phyloP scores from a whole-genome alignment of 2,329 filamentous ascomycete genomes.

The Magnaporthiopsis rhizophila region DNA sequence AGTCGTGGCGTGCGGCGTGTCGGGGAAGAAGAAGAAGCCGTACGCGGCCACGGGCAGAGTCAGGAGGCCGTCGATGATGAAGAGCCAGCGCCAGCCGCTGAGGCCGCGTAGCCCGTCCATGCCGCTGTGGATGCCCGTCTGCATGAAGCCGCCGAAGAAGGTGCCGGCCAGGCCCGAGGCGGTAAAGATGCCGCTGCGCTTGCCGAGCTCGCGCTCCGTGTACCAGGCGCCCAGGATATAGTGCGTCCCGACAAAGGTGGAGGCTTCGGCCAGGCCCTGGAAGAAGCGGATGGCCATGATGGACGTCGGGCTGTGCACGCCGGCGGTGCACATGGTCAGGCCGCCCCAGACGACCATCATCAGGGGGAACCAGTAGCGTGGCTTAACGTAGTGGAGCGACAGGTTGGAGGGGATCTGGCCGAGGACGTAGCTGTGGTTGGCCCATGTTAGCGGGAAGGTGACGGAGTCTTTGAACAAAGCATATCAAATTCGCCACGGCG shows the following conservation, averaged over 20 bases:
- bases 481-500: not conserved
- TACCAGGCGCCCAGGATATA: constrained; percentile 57
- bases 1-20: constrained; percentile 40
- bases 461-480: not conserved
- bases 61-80: constrained; percentile 45
- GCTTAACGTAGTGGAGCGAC: constrained; percentile 54
- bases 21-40: constrained; percentile 45
- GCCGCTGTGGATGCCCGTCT: constrained; percentile 41
- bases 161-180: constrained; percentile 51
- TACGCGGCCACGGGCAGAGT: constrained; percentile 49
- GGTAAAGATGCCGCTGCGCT: constrained; percentile 53
- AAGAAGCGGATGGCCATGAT: constrained; percentile 55
- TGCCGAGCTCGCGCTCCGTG: constrained; percentile 51
- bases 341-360: constrained; percentile 59
- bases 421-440: constrained; percentile 29
- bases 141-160: constrained; percentile 56
- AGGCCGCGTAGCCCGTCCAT: constrained; percentile 39
- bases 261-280: constrained; percentile 46
- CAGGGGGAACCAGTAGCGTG: constrained; percentile 54
- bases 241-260: constrained; percentile 49
- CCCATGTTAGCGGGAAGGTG: not conserved
- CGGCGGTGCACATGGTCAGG: constrained; percentile 54
- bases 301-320: constrained; percentile 38
- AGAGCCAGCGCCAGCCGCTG: constrained; percentile 48
- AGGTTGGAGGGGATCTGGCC: constrained; percentile 56